Evolutionary conservation across 345 rosid species (phyloP).

Genomic region (Corchorus olitorius): DNA sequence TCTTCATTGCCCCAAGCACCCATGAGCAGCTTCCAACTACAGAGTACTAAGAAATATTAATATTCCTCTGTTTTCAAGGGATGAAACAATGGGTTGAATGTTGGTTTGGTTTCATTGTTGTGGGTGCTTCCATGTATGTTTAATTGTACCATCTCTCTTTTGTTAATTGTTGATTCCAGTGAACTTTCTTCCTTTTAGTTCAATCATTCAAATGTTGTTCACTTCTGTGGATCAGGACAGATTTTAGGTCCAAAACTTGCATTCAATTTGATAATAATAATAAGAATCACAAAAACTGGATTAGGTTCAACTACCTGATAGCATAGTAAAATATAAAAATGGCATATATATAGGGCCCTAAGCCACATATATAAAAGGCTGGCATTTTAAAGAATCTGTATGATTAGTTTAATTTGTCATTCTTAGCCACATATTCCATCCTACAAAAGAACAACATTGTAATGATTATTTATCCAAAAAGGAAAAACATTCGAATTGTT

Average conservation of each 20-base stretch:
- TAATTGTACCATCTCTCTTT: constrained; percentile 20
- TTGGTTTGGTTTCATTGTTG: constrained; percentile 29
- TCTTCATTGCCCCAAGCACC: constrained; percentile 55
- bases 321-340: neutral
- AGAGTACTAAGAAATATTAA: constrained; percentile 41
- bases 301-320: neutral
- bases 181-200: constrained; percentile 12
- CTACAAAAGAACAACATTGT: neutral
- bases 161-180: constrained; percentile 30
- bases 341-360: neutral
- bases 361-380: neutral
- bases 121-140: constrained; percentile 31
- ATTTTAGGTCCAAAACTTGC: neutral
- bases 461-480: neutral
- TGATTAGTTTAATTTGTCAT: neutral
- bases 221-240: neutral
- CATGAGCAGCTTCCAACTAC: constrained; percentile 71
- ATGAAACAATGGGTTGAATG: constrained; percentile 9
- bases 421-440: neutral
- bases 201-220: constrained; percentile 19
- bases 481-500: too few relatives aligned
- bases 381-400: neutral
- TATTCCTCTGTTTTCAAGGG: neutral
- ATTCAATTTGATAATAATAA: neutral
- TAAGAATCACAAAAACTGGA: neutral